phyloP scores from a whole-genome alignment of 2,329 filamentous ascomycete species.

The Penicillium sp. region DNA sequence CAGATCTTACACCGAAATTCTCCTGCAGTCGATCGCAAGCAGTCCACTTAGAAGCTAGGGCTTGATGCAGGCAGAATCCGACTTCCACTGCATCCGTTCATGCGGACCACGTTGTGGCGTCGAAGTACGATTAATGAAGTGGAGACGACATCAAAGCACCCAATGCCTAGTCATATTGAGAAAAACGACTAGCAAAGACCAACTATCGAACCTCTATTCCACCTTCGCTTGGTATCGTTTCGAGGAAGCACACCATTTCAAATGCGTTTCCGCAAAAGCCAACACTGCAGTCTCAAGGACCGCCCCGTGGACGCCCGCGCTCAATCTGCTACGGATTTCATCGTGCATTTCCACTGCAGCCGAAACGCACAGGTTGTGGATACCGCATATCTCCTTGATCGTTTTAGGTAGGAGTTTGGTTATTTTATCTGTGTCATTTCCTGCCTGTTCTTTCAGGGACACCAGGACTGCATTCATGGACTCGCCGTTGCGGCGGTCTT shows the following conservation, averaged over 20 bases:
- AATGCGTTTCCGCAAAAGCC: not conserved
- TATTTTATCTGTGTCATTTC: not conserved
- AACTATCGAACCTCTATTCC: not conserved
- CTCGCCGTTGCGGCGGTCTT: conserved; percentile 6
- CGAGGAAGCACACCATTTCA: conserved; percentile 4
- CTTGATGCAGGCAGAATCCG: not conserved
- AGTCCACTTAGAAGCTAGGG: not conserved
- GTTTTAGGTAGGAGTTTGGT: not conserved
- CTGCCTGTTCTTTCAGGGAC: not conserved
- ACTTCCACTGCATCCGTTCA: not conserved
- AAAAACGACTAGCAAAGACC: not conserved
- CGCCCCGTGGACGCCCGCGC: not conserved
- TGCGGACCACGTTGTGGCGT: not conserved
- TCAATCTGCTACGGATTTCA: not conserved
- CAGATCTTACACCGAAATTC: not conserved
- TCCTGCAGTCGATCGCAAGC: too few relatives aligned
- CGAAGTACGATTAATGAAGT: not conserved
- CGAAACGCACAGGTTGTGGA: not conserved
- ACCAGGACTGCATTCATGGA: conserved; percentile 7
- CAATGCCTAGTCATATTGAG: not conserved
- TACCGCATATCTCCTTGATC: not conserved
- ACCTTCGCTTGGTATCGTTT: conserved; percentile 4
- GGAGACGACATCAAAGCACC: not conserved
- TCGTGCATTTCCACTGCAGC: not conserved
- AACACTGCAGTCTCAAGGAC: not conserved